Conservation (phyloP, 208 protist species). For the Leishmania guyanensis region DNA sequence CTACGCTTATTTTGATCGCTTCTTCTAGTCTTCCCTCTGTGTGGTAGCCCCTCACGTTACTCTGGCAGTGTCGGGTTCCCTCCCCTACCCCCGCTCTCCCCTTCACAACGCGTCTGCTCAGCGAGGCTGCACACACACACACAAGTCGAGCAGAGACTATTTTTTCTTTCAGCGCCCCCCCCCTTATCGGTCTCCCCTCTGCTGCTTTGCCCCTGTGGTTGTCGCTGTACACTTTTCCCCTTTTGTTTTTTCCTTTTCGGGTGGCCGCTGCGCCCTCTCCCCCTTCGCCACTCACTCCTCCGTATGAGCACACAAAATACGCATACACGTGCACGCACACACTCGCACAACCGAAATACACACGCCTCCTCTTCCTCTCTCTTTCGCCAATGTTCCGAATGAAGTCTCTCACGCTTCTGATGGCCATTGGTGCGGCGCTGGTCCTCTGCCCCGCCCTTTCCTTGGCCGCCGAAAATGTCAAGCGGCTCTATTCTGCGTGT, state of each 20-base stretch:
- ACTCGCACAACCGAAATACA: background rate
- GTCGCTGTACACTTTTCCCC: background rate
- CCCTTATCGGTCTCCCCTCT: too few species aligned
- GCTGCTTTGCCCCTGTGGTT: background rate
- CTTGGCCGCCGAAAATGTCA: constrained; percentile 7
- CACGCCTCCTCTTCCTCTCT: background rate
- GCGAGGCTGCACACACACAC: background rate
- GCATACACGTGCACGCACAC: background rate
- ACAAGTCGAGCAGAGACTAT: background rate
- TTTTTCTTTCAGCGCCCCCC: background rate
- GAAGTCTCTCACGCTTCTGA: background rate
- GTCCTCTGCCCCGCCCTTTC: constrained; percentile 15
- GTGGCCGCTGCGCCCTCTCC: background rate
- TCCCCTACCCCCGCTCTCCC: background rate
- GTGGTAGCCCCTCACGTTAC: background rate
- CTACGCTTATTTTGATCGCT: background rate
- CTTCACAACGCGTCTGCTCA: background rate
- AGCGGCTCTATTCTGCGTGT: constrained; percentile 66
- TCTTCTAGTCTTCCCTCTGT: background rate
- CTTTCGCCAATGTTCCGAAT: constrained; percentile 7
- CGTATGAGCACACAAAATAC: background rate
- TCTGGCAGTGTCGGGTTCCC: background rate
- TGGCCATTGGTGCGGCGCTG: constrained; percentile 17
- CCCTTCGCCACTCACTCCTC: background rate
- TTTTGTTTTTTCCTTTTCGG: background rate